A percentile compares a stretch with the other conserved stretches of the same genome.
Evolutionary conservation across 1,284 basidiomycete genomes (phyloP).

Genomic region (Ceratobasidium sp.): DNA sequence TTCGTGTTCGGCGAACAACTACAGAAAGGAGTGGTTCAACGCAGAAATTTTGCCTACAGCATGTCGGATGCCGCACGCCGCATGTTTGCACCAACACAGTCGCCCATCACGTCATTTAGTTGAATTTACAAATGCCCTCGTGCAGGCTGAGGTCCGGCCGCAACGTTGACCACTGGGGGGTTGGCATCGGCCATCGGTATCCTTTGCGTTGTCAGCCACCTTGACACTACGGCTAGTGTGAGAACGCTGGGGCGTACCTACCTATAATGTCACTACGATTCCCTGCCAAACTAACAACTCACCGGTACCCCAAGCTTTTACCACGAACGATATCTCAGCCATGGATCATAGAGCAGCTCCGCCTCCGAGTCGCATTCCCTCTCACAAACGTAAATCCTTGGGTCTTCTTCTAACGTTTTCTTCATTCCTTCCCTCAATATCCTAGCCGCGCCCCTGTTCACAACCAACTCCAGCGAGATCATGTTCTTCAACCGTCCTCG

Average conservation of each 20-base stretch:
- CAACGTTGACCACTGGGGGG: too few relatives aligned
- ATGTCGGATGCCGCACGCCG: neutral
- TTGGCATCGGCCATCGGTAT: neutral
- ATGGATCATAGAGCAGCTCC: neutral
- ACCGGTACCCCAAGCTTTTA: neutral
- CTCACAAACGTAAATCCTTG: slow-evolving; percentile 10
- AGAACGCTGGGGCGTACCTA: too few relatives aligned
- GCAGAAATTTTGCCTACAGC: neutral
- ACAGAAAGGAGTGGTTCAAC: neutral
- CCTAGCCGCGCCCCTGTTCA: neutral
- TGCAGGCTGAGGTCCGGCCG: slow-evolving; percentile 2
- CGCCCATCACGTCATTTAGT: neutral
- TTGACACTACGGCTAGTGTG: too few relatives aligned
- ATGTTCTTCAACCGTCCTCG: slow-evolving; percentile 17
- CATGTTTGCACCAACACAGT: neutral
- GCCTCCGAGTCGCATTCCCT: neutral
- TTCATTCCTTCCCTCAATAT: slow-evolving; percentile 32
- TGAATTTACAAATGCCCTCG: slow-evolving; percentile 3
- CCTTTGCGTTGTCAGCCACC: too few relatives aligned
- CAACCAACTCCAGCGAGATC: slow-evolving; percentile 10
- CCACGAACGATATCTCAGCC: neutral
- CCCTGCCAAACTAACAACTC: neutral
- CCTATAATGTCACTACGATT: too few relatives aligned
- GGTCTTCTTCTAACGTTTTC: slow-evolving; percentile 18
- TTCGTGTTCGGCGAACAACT: neutral